A percentile compares a stretch with the other conserved stretches of the same genome.
Conservation (phyloP, 495 filamentous ascomycete genomes). For the Neurospora africana region DNA sequence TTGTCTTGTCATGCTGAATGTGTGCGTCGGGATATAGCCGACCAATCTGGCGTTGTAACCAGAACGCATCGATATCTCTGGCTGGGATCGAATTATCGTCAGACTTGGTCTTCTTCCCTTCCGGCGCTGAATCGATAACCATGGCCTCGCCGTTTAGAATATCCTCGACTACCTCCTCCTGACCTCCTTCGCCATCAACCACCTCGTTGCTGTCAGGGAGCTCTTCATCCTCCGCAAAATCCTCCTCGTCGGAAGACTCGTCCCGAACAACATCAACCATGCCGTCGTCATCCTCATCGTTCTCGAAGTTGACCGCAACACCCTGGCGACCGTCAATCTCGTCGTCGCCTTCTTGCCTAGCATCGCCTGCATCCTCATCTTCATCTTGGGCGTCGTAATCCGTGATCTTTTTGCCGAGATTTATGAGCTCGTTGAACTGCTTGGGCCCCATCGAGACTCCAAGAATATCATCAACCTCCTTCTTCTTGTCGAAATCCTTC, state of each 20-base stretch:
- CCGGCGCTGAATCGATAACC: conserved; percentile 58
- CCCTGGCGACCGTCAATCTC: conserved; percentile 90
- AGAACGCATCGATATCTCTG: conserved; percentile 91
- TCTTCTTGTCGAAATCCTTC: conserved; percentile 98
- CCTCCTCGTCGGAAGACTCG: conserved; percentile 73
- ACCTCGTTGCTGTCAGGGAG: conserved; percentile 44
- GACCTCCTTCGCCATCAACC: conserved; percentile 41
- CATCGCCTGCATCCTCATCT: conserved; percentile 75
- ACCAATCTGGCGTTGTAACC: conserved; percentile 90
- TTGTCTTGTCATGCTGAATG: conserved; percentile 78
- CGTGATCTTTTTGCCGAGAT: conserved; percentile 96
- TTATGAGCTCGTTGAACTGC: conserved; percentile 93
- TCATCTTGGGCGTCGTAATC: conserved; percentile 98
- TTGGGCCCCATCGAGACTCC: conserved; percentile 74
- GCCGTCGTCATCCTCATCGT: conserved; percentile 81
- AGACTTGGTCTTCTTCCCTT: conserved; percentile 25
- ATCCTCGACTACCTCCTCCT: conserved; percentile 37
- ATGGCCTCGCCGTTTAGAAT: conserved; percentile 50
- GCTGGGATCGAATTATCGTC: conserved; percentile 57
- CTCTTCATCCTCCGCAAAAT: conserved; percentile 56
- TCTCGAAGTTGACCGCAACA: conserved; percentile 93
- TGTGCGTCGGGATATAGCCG: conserved; percentile 81
- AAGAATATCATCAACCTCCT: conserved; percentile 87
- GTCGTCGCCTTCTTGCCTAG: conserved; percentile 57
- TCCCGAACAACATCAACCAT: conserved; percentile 73